Evolutionary conservation across 306 rosid species (phyloP).

Genomic region (Argentina anserina): DNA sequence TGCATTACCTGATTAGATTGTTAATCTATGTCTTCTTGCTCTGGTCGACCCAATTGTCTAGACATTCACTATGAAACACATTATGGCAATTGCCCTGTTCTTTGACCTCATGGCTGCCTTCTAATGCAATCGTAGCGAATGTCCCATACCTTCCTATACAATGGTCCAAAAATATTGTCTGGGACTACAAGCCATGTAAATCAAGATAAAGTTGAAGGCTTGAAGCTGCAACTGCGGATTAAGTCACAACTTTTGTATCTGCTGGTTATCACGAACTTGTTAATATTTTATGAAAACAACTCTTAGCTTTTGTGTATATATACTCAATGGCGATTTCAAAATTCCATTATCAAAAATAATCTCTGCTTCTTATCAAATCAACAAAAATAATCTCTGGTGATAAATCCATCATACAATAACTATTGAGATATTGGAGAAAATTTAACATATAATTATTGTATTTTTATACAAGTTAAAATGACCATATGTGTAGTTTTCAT

Average conservation of each 20-base stretch:
- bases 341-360: too few species aligned
- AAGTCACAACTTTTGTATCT: background rate
- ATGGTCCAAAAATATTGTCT: background rate
- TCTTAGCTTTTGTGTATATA: background rate
- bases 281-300: background rate
- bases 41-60: slow-evolving; percentile 31
- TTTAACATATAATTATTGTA: too few species aligned
- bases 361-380: too few species aligned
- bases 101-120: slow-evolving; percentile 29
- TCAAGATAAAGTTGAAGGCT: background rate
- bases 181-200: background rate
- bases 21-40: too few species aligned
- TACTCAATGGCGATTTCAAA: background rate
- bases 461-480: too few species aligned
- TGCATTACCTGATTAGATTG: too few species aligned
- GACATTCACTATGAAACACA: slow-evolving; percentile 32
- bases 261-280: background rate
- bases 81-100: slow-evolving; percentile 23
- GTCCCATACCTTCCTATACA: slow-evolving; percentile 4
- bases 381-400: too few species aligned
- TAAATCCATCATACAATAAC: too few species aligned
- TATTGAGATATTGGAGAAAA: background rate
- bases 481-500: too few species aligned
- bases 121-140: slow-evolving; percentile 32
- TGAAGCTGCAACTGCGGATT: background rate